phyloP scores from a whole-genome alignment of 306 rosid species.

The Acacia crassicarpa region DNA sequence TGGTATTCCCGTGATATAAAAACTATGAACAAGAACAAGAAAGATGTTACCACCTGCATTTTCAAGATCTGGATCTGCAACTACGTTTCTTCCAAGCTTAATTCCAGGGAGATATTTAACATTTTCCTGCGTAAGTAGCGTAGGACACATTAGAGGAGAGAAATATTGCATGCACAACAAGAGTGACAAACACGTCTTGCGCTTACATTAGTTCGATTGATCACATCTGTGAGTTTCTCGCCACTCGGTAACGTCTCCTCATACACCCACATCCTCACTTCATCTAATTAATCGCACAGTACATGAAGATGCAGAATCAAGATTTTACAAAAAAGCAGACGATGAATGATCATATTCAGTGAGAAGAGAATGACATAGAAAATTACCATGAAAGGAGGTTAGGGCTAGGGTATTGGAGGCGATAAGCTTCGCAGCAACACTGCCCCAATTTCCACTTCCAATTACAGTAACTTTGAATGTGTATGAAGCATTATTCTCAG shows the following conservation, averaged over 20 bases:
- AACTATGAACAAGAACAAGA: background rate
- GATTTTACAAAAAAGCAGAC: background rate
- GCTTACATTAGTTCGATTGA: conserved; percentile 74
- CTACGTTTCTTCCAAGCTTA: conserved; percentile 84
- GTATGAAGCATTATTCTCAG: conserved; percentile 22
- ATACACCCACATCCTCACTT: conserved; percentile 94
- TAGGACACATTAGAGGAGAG: background rate
- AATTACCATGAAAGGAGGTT: conserved; percentile 66
- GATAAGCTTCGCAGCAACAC: conserved; percentile 88
- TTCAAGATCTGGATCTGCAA: conserved; percentile 83
- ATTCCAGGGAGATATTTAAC: conserved; percentile 86
- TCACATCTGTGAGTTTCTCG: conserved; percentile 77
- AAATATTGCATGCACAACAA: background rate
- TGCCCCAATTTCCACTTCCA: conserved; percentile 98
- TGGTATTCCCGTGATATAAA: background rate
- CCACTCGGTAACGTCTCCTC: conserved; percentile 81
- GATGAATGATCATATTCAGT: background rate
- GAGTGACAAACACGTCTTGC: conserved; percentile 21
- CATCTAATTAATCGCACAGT: conserved; percentile 51
- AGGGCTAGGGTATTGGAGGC: conserved; percentile 74
- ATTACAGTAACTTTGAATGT: conserved; percentile 69
- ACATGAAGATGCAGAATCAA: conserved; percentile 21
- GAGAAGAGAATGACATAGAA: background rate
- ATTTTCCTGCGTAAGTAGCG: conserved; percentile 64
- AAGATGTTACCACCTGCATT: conserved; percentile 56